Conservation (phyloP, 2,329 filamentous ascomycete species). For the Emergomyces africanus region DNA sequence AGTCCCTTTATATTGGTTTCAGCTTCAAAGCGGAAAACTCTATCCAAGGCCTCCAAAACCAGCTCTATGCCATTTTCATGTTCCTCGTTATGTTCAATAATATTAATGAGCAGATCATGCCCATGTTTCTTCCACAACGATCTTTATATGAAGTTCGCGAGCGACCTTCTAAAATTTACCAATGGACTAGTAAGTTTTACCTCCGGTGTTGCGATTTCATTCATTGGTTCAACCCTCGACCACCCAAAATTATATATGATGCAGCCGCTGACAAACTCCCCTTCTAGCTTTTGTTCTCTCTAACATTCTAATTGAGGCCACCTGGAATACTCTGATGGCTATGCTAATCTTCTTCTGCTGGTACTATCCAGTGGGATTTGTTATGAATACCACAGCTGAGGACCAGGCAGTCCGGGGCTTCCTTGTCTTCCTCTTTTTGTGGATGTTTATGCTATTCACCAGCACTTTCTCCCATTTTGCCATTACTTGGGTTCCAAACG, state of each 20-base stretch:
- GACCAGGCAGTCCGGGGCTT: constrained; percentile 42
- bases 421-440: constrained; percentile 50
- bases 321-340: constrained; percentile 49
- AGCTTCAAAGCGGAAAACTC: constrained; percentile 57
- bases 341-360: constrained; percentile 51
- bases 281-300: constrained; percentile 51
- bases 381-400: constrained; percentile 27
- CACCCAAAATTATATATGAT: background rate
- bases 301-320: constrained; percentile 59
- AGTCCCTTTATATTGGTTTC: background rate
- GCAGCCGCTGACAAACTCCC: background rate
- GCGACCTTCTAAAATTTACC: constrained; percentile 55
- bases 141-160: constrained; percentile 47
- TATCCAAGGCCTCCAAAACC: constrained; percentile 71
- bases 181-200: constrained; percentile 51
- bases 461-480: constrained; percentile 60
- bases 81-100: constrained; percentile 64
- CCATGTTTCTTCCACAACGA: constrained; percentile 44
- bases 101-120: constrained; percentile 41
- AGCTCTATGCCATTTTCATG: constrained; percentile 84
- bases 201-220: too few species aligned
- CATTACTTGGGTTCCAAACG: constrained; percentile 55
- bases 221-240: background rate
- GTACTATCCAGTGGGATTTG: constrained; percentile 50
- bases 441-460: constrained; percentile 56